A percentile compares a stretch with the other conserved stretches of the same genome.
These are phyloP conservation scores for Candida hungchunana DNA, from an alignment of 805 yeast genomes.

Conservation along the genomic window DNA sequence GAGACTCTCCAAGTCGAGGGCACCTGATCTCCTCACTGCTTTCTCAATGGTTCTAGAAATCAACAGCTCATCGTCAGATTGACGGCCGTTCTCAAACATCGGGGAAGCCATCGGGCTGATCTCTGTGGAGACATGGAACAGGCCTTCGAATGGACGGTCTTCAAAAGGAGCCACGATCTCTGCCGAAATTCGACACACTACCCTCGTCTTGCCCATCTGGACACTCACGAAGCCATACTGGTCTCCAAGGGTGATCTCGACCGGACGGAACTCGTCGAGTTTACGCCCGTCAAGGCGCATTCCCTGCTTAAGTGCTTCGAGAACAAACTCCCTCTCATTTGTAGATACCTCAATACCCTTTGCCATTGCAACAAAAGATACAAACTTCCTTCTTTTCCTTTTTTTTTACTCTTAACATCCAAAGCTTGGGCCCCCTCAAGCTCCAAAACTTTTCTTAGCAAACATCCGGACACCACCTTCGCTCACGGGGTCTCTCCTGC, in stretches of 20 bases:
- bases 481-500: no score
- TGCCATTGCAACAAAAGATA: no score
- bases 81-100: conserved; percentile 65
- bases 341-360: conserved; percentile 56
- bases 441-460: conserved; percentile 1
- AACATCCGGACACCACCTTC: conserved; percentile 10
- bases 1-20: conserved; percentile 83
- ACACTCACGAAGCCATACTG: conserved; percentile 83
- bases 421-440: no score
- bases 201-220: conserved; percentile 67
- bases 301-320: conserved; percentile 58
- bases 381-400: not conserved
- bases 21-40: conserved; percentile 85
- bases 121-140: conserved; percentile 80
- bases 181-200: conserved; percentile 70
- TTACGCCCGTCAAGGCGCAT: conserved; percentile 67
- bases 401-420: not conserved
- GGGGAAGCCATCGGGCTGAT: conserved; percentile 88
- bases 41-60: conserved; percentile 84
- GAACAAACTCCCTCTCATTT: conserved; percentile 58
- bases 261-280: conserved; percentile 58
- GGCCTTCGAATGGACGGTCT: conserved; percentile 91
- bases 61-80: conserved; percentile 75
- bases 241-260: conserved; percentile 59
- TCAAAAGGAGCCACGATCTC: conserved; percentile 77